Conservation (phyloP, 345 rosid species). For the Camelina neglecta region DNA sequence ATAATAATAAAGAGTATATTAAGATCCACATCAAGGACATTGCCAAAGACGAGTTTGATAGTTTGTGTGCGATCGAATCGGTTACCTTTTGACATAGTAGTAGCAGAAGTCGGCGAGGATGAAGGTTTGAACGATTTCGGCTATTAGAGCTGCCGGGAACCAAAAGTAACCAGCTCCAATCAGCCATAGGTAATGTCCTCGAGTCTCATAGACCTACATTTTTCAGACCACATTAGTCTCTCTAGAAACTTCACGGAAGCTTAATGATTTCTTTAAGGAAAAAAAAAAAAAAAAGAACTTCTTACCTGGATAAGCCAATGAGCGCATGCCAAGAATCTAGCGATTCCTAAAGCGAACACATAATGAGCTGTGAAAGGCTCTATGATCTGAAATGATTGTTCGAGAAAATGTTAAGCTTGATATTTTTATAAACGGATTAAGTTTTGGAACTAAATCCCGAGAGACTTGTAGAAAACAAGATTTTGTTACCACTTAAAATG, state of each 20-base stretch:
- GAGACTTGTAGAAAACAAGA: neutral
- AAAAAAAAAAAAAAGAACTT: neutral
- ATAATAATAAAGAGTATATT: neutral
- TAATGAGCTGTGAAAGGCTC: slow-evolving; percentile 89
- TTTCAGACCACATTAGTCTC: slow-evolving; percentile 13
- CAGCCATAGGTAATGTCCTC: slow-evolving; percentile 56
- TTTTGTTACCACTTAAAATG: neutral
- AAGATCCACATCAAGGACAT: slow-evolving; percentile 20
- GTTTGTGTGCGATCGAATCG: neutral
- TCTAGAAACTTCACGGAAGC: neutral
- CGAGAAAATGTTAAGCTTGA: slow-evolving; percentile 23
- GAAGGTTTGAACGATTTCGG: slow-evolving; percentile 82
- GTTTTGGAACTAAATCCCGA: neutral
- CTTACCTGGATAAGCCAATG: slow-evolving; percentile 78
- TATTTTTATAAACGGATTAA: neutral
- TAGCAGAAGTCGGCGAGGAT: slow-evolving; percentile 87
- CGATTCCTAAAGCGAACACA: slow-evolving; percentile 79
- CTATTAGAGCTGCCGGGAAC: slow-evolving; percentile 62
- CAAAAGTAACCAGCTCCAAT: slow-evolving; percentile 65
- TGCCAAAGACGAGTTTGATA: neutral
- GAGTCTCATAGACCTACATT: slow-evolving; percentile 58
- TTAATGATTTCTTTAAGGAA: neutral
- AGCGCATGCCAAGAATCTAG: slow-evolving; percentile 79
- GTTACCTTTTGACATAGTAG: slow-evolving; percentile 78
- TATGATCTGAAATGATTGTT: slow-evolving; percentile 58